These are phyloP conservation scores for Penicillium antarcticum DNA, from an alignment of 495 filamentous ascomycete genomes.

Conservation along the genomic window DNA sequence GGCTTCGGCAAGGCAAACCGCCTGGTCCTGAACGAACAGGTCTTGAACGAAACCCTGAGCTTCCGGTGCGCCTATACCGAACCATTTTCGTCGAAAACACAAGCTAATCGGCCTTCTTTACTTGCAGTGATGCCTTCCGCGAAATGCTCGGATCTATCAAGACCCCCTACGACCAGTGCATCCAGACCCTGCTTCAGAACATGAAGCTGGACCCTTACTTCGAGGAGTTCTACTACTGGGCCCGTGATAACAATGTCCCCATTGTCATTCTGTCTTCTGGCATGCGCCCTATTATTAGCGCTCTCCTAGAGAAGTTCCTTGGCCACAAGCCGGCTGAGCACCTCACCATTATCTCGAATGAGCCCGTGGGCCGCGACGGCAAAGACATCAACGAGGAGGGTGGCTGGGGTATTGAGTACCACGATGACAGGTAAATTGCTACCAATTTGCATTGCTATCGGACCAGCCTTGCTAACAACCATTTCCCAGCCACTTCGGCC, in stretches of 20 bases:
- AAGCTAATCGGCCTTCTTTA: background rate
- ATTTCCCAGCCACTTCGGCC: constrained; percentile 67
- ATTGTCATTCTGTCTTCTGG: constrained; percentile 87
- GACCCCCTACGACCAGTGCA: constrained; percentile 76
- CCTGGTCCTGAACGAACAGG: constrained; percentile 62
- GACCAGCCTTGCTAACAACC: constrained; percentile 11
- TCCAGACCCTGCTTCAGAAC: constrained; percentile 68
- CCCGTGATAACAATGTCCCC: constrained; percentile 74
- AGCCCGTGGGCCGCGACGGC: constrained; percentile 62
- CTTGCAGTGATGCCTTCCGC: constrained; percentile 67
- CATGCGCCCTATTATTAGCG: constrained; percentile 88
- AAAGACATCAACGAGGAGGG: constrained; percentile 72
- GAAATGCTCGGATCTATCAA: constrained; percentile 83
- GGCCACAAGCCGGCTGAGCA: constrained; percentile 63
- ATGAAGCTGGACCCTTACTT: constrained; percentile 87
- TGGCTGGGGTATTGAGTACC: constrained; percentile 85
- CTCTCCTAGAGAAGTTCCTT: constrained; percentile 72
- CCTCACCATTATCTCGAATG: constrained; percentile 83
- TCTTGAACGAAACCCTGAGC: constrained; percentile 59
- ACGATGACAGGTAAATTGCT: constrained; percentile 68
- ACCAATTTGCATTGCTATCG: background rate
- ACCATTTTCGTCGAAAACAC: background rate
- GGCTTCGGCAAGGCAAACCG: constrained; percentile 72
- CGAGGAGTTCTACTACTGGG: constrained; percentile 80
- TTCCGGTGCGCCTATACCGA: constrained; percentile 57